These are phyloP conservation scores for Ajuga chamaepitys DNA, from an alignment of 257 asterid species.

Conservation along the genomic window DNA sequence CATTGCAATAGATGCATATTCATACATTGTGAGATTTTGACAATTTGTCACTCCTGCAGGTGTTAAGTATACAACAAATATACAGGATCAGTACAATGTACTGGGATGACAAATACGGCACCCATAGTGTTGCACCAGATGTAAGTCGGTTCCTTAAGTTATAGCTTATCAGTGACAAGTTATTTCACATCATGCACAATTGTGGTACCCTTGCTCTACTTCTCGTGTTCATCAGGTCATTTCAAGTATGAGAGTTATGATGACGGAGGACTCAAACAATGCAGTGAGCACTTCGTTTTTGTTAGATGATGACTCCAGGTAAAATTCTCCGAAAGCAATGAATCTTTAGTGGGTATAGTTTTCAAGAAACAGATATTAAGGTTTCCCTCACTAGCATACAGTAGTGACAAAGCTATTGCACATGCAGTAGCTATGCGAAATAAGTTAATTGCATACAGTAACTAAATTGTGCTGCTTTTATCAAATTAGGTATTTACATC, in stretches of 20 bases:
- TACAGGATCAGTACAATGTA: constrained; percentile 98
- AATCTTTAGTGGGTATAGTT: background rate
- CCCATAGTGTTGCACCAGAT: constrained; percentile 89
- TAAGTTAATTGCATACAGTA: no score
- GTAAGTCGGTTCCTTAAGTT: constrained; percentile 45
- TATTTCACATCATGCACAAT: background rate
- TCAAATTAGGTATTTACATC: no score
- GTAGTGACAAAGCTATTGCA: no score
- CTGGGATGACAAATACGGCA: constrained; percentile 99
- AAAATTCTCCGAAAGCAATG: background rate
- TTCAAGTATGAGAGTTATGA: constrained; percentile 67
- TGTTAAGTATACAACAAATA: constrained; percentile 89
- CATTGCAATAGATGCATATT: background rate
- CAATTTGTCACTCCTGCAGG: constrained; percentile 36
- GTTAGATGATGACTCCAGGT: constrained; percentile 96
- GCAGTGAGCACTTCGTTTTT: constrained; percentile 79
- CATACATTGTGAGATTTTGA: background rate
- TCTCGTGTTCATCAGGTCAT: constrained; percentile 49
- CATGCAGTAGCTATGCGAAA: no score
- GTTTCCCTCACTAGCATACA: no score
- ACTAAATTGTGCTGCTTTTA: no score
- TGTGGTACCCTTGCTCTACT: background rate
- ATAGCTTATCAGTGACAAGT: background rate
- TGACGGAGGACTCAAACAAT: constrained; percentile 80
- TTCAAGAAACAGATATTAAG: no score